Conservation (phyloP, 495 filamentous ascomycete genomes). For the Parmelia sp. region DNA sequence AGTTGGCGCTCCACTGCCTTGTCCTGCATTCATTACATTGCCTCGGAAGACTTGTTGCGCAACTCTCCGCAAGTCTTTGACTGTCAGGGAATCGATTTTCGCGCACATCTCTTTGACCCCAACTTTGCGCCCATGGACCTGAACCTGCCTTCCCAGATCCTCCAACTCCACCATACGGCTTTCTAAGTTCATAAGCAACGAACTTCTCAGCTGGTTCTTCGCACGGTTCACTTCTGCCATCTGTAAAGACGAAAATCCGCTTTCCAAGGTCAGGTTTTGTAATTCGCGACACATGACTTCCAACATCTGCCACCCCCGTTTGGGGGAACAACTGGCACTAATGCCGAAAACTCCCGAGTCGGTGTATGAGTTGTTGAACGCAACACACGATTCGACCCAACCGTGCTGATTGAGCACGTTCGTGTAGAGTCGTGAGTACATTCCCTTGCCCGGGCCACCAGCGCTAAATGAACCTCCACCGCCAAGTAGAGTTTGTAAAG, state of each 20-base stretch:
- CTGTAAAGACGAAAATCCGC: slow-evolving; percentile 61
- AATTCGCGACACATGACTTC: slow-evolving; percentile 93
- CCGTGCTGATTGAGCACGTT: slow-evolving; percentile 96
- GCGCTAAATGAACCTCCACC: slow-evolving; percentile 97
- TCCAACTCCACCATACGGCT: slow-evolving; percentile 97
- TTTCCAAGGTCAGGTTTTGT: slow-evolving; percentile 64
- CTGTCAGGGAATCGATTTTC: slow-evolving; percentile 74
- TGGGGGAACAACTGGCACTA: slow-evolving; percentile 72
- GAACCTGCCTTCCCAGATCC: slow-evolving; percentile 91
- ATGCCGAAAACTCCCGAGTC: slow-evolving; percentile 95
- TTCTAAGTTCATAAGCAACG: slow-evolving; percentile 95
- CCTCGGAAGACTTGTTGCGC: slow-evolving; percentile 74
- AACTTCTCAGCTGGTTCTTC: slow-evolving; percentile 92
- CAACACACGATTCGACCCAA: slow-evolving; percentile 90
- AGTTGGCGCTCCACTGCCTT: slow-evolving; percentile 84
- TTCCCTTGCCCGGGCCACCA: slow-evolving; percentile 94
- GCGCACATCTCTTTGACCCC: slow-evolving; percentile 88
- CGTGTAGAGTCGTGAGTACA: slow-evolving; percentile 96
- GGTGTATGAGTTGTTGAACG: slow-evolving; percentile 96
- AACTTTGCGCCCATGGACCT: slow-evolving; percentile 88
- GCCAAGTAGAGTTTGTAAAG: slow-evolving; percentile 92
- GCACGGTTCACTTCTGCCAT: slow-evolving; percentile 81
- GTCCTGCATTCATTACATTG: slow-evolving; percentile 63
- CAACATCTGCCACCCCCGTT: slow-evolving; percentile 68
- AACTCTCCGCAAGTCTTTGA: slow-evolving; percentile 79